These are phyloP conservation scores for Plantago major DNA, from an alignment of 257 asterid species.

Conservation along the genomic window DNA sequence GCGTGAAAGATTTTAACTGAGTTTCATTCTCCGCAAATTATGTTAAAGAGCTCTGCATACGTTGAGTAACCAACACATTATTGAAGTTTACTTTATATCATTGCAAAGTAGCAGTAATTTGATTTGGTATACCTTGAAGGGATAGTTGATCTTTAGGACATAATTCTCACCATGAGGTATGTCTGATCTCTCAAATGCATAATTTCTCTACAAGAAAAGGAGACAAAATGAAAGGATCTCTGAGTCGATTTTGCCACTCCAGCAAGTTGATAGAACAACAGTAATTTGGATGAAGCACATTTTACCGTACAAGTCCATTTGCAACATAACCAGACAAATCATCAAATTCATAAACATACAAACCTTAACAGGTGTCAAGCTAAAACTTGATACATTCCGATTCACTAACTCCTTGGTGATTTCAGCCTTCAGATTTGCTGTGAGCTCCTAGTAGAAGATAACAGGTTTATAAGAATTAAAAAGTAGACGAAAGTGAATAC, in stretches of 20 bases:
- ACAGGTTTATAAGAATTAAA: conserved; percentile 17
- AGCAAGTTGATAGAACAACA: conserved; percentile 5
- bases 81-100: conserved; percentile 12
- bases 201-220: conserved; percentile 53
- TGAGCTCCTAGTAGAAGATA: conserved; percentile 58
- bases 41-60: too few species aligned
- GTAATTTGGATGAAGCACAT: conserved; percentile 4
- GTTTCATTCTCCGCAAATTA: too few species aligned
- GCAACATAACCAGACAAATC: conserved; percentile 11
- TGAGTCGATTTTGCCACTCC: conserved; percentile 12
- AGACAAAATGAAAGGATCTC: conserved; percentile 17
- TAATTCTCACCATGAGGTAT: conserved; percentile 82
- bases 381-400: conserved; percentile 63
- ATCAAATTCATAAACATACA: conserved; percentile 21
- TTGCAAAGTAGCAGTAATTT: conserved; percentile 5
- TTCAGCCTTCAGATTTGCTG: conserved; percentile 73
- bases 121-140: conserved; percentile 57
- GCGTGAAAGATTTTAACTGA: conserved; percentile 12
- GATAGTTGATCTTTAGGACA: conserved; percentile 77
- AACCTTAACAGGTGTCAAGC: conserved; percentile 91
- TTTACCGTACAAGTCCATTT: conserved; percentile 6
- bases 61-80: conserved; percentile 1
- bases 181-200: conserved; percentile 90
- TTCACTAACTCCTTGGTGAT: conserved; percentile 50
- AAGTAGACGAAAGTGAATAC: conserved; percentile 10